phyloP scores from a whole-genome alignment of 805 yeast genomes.

The Metschnikowia cerradonensis region DNA sequence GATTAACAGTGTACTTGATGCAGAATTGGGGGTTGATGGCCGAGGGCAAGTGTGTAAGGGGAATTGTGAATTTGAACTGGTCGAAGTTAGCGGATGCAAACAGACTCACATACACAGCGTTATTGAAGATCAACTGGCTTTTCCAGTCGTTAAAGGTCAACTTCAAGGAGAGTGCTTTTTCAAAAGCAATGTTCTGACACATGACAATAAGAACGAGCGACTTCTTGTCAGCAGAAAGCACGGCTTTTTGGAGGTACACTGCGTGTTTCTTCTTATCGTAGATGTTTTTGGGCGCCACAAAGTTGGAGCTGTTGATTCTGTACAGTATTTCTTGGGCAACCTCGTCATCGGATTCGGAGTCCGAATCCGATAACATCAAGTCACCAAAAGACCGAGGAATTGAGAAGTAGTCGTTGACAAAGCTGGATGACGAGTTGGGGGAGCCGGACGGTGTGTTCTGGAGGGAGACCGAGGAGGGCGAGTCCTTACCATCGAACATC shows the following conservation, averaged over 20 bases:
- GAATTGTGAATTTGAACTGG: slow-evolving; percentile 50
- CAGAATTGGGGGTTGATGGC: slow-evolving; percentile 33
- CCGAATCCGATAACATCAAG: slow-evolving; percentile 17
- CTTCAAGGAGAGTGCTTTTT: slow-evolving; percentile 38
- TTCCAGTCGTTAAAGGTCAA: slow-evolving; percentile 49
- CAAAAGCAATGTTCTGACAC: slow-evolving; percentile 35
- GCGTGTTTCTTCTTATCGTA: slow-evolving; percentile 15
- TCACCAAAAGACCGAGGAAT: slow-evolving; percentile 20
- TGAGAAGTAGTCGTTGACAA: slow-evolving; percentile 24
- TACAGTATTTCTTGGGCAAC: slow-evolving; percentile 15
- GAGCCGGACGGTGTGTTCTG: slow-evolving; percentile 48
- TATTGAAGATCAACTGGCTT: slow-evolving; percentile 26
- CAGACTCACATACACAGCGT: slow-evolving; percentile 20
- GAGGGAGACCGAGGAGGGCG: slow-evolving; percentile 59
- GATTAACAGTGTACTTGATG: slow-evolving; percentile 29
- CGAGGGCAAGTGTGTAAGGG: slow-evolving; percentile 32
- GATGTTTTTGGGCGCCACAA: slow-evolving; percentile 15
- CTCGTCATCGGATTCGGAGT: slow-evolving; percentile 16
- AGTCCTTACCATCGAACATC: slow-evolving; percentile 56
- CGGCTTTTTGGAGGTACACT: slow-evolving; percentile 36
- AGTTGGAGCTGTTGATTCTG: slow-evolving; percentile 12
- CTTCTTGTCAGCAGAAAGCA: slow-evolving; percentile 24
- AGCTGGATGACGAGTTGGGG: slow-evolving; percentile 19
- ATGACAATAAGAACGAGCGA: slow-evolving; percentile 25
- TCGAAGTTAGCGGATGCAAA: slow-evolving; percentile 32